A percentile compares a stretch with the other conserved stretches of the same genome.
Evolutionary conservation across 331 rosid genomes (phyloP).

Genomic region (Acacia pycnantha): DNA sequence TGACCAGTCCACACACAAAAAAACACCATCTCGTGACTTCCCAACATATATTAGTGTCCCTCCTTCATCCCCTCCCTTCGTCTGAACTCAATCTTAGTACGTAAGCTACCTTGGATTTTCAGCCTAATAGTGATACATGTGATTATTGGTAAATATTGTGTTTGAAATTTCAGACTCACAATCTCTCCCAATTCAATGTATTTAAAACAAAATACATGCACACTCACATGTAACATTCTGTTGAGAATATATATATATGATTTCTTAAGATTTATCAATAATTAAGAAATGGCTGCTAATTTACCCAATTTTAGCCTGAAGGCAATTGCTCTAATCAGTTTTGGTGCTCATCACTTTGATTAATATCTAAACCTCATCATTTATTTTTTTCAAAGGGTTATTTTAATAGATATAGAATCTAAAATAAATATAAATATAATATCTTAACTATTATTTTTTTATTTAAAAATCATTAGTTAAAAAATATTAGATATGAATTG

Average conservation of each 20-base stretch:
- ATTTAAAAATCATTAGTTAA: no score
- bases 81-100: background rate
- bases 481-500: no score
- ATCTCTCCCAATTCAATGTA: background rate
- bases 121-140: background rate
- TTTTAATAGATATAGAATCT: no score
- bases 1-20: slow-evolving; percentile 43
- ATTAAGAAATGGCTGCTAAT: no score
- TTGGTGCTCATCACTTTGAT: no score
- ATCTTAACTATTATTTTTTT: no score
- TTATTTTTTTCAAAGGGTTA: no score
- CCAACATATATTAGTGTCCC: slow-evolving; percentile 27
- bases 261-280: no score
- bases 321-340: background rate
- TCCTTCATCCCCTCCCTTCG: background rate
- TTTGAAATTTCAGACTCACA: background rate
- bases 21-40: slow-evolving; percentile 50
- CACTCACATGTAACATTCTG: background rate
- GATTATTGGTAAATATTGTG: background rate
- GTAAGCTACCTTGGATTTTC: slow-evolving; percentile 15
- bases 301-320: background rate
- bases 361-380: no score
- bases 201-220: background rate
- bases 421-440: no score
- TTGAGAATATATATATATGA: background rate